Evolutionary conservation across 2,329 filamentous ascomycete species (phyloP).

Genomic region (Ilyonectria sp.): DNA sequence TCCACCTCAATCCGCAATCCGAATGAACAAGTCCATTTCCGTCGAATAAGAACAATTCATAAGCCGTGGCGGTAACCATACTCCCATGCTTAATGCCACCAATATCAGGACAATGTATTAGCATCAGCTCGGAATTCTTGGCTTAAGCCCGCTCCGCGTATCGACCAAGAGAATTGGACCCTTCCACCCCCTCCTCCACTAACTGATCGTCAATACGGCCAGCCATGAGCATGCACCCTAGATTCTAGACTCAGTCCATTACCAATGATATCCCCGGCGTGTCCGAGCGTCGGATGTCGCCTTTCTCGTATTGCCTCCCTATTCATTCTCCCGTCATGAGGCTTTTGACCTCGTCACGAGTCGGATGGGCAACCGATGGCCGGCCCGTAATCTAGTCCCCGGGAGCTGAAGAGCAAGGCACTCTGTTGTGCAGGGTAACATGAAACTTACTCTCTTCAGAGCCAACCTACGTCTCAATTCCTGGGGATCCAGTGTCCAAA

Average conservation of each 20-base stretch:
- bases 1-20: not conserved
- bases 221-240: not conserved
- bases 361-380: not conserved
- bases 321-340: not conserved
- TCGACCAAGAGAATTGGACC: not conserved
- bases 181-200: not conserved
- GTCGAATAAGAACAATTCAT: not conserved
- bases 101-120: not conserved
- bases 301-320: not conserved
- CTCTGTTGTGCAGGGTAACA: not conserved
- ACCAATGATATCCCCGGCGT: not conserved
- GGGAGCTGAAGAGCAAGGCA: not conserved
- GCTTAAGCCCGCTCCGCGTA: not conserved
- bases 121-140: not conserved
- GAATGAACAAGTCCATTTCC: not conserved
- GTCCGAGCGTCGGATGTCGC: not conserved
- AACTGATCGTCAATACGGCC: not conserved
- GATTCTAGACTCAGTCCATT: slow-evolving; percentile 4
- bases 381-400: not conserved
- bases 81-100: slow-evolving; percentile 6
- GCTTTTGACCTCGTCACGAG: not conserved
- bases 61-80: slow-evolving; percentile 5
- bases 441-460: not conserved
- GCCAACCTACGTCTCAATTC: not conserved
- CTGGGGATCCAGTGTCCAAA: not conserved